These are phyloP conservation scores for Parietichytrium sp. DNA, from an alignment of 108 stramenopile species.

Conservation along the genomic window DNA sequence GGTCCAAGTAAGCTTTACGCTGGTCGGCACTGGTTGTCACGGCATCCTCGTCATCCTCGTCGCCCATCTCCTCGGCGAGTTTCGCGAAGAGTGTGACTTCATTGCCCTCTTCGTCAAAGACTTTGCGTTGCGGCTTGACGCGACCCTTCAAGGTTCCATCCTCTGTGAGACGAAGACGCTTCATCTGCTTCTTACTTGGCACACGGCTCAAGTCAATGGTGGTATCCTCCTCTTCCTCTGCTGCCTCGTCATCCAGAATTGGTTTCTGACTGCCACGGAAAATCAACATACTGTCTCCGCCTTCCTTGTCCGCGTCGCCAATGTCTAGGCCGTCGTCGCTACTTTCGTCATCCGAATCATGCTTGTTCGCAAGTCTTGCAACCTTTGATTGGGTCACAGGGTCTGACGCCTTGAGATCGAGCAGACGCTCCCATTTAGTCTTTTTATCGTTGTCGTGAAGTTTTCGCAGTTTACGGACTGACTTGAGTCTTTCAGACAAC, in stretches of 20 bases:
- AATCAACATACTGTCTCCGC: slow-evolving; percentile 72
- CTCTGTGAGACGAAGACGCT: slow-evolving; percentile 72
- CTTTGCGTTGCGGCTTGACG: slow-evolving; percentile 51
- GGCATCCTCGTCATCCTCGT: neutral
- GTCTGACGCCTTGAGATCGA: neutral
- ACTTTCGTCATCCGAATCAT: slow-evolving; percentile 41
- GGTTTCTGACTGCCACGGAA: slow-evolving; percentile 67
- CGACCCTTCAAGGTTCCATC: slow-evolving; percentile 58
- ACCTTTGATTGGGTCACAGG: neutral
- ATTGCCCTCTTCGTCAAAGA: slow-evolving; percentile 84
- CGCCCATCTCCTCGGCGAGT: slow-evolving; percentile 43
- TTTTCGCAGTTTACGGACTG: slow-evolving; percentile 50
- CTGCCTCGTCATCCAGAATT: slow-evolving; percentile 56
- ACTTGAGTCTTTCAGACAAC: neutral
- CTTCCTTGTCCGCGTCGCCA: slow-evolving; percentile 65
- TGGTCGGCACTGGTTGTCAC: neutral
- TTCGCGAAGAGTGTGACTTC: slow-evolving; percentile 62
- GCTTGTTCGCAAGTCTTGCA: slow-evolving; percentile 39
- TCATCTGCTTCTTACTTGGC: slow-evolving; percentile 70
- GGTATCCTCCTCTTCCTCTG: slow-evolving; percentile 33
- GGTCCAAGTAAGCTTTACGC: neutral
- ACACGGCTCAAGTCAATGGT: slow-evolving; percentile 54
- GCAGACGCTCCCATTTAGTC: slow-evolving; percentile 39
- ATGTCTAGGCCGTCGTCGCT: no score
- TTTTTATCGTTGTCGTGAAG: slow-evolving; percentile 53